phyloP scores from a whole-genome alignment of 1,139 yeast genomes.

The Candida glucosophila region DNA sequence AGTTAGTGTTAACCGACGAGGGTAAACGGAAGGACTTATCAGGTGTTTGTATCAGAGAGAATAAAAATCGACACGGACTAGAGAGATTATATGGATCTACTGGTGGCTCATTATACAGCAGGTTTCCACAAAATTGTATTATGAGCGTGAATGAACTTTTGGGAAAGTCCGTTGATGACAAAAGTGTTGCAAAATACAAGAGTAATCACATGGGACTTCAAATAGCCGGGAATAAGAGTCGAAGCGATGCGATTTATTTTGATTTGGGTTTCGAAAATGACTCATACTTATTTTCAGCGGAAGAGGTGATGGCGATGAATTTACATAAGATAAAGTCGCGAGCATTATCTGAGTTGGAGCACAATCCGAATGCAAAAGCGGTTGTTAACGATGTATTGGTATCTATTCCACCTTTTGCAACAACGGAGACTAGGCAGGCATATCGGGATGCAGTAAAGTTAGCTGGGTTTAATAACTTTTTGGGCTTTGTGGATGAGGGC shows the following conservation, averaged over 20 bases:
- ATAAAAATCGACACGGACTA: slow-evolving; percentile 30
- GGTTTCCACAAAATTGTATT: slow-evolving; percentile 68
- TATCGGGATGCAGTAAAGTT: slow-evolving; percentile 64
- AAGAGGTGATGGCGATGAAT: slow-evolving; percentile 82
- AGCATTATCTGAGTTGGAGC: slow-evolving; percentile 41
- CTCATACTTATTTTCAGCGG: slow-evolving; percentile 37
- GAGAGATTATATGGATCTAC: slow-evolving; percentile 78
- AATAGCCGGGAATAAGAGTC: slow-evolving; percentile 28
- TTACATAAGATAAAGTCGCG: slow-evolving; percentile 58
- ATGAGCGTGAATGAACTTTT: slow-evolving; percentile 61
- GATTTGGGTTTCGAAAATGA: slow-evolving; percentile 41
- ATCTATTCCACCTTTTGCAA: slow-evolving; percentile 69
- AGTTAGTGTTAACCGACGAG: slow-evolving; percentile 79
- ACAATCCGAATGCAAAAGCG: slow-evolving; percentile 20
- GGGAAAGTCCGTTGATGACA: slow-evolving; percentile 52
- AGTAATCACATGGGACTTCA: slow-evolving; percentile 55
- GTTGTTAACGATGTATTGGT: slow-evolving; percentile 59
- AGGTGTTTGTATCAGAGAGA: slow-evolving; percentile 57
- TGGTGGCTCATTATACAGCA: slow-evolving; percentile 59
- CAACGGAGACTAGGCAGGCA: slow-evolving; percentile 60
- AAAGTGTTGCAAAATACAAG: slow-evolving; percentile 35
- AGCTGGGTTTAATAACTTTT: slow-evolving; percentile 54
- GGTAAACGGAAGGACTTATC: slow-evolving; percentile 84
- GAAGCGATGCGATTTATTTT: slow-evolving; percentile 49
- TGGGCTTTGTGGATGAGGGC: slow-evolving; percentile 80